Evolutionary conservation across 768 basidiomycete genomes (phyloP).

Genomic region (Strobilomyces echinocephalus): DNA sequence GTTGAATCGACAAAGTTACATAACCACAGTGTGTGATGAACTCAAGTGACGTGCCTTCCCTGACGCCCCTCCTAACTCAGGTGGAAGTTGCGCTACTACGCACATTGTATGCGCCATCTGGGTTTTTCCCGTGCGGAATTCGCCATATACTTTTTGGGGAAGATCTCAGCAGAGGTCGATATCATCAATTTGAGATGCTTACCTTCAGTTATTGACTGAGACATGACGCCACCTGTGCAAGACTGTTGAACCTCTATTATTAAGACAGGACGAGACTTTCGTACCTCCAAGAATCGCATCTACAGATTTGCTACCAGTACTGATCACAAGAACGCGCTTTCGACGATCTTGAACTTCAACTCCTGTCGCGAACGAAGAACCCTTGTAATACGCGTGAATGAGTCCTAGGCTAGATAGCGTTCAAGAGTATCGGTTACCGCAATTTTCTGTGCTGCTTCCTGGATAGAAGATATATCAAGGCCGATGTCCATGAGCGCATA

Average conservation of each 20-base stretch:
- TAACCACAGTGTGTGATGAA: not conserved
- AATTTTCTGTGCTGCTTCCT: constrained; percentile 91
- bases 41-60: constrained; percentile 57
- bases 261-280: constrained; percentile 5
- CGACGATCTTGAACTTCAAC: constrained; percentile 86
- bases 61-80: constrained; percentile 84
- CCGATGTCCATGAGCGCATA: constrained; percentile 5
- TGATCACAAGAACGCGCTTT: constrained; percentile 74
- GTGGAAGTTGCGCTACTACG: constrained; percentile 83
- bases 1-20: not conserved
- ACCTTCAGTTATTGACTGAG: constrained; percentile 94
- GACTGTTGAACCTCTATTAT: not conserved
- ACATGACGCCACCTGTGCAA: constrained; percentile 73
- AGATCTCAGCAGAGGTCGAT: not conserved
- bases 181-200: not conserved
- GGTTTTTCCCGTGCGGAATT: constrained; percentile 94
- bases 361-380: constrained; percentile 88
- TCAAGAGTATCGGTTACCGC: constrained; percentile 39
- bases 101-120: constrained; percentile 95
- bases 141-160: constrained; percentile 72
- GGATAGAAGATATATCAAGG: not conserved
- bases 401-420: not conserved
- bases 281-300: constrained; percentile 84
- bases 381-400: constrained; percentile 40
- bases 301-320: constrained; percentile 90